Evolutionary conservation across 1,139 yeast genomes (phyloP).

Genomic region (Magnusiomyces tetraspermus): DNA sequence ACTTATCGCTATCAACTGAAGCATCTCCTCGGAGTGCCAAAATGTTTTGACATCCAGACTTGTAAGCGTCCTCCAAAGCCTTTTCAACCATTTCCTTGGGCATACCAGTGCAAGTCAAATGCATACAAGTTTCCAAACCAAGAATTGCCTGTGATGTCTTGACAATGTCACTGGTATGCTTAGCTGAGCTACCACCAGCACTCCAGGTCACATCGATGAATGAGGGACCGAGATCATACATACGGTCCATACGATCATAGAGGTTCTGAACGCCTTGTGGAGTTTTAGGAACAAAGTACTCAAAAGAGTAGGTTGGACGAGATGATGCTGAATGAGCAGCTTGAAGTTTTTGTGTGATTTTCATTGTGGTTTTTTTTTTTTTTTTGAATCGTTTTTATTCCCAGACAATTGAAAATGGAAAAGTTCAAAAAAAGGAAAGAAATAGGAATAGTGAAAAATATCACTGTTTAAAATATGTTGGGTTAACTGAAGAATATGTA

Average conservation of each 20-base stretch:
- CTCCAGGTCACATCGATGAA: constrained; percentile 97
- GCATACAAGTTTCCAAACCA: constrained; percentile 97
- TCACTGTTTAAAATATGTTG: no score
- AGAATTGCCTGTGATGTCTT: constrained; percentile 85
- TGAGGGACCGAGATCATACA: constrained; percentile 86
- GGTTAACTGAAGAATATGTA: no score
- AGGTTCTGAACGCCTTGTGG: constrained; percentile 93
- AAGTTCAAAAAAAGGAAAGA: neutral
- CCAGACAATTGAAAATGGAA: no score
- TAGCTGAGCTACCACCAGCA: constrained; percentile 85
- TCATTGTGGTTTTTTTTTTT: neutral
- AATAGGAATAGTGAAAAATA: neutral
- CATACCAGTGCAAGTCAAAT: constrained; percentile 95
- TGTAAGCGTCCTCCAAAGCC: constrained; percentile 77
- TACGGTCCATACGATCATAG: constrained; percentile 94
- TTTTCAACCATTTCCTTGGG: constrained; percentile 68
- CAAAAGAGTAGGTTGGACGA: constrained; percentile 48
- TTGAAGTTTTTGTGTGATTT: neutral
- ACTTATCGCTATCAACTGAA: constrained; percentile 42
- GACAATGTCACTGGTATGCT: constrained; percentile 81
- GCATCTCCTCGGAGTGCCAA: constrained; percentile 94
- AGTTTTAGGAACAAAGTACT: constrained; percentile 97
- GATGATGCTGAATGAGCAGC: neutral
- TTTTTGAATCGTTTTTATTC: no score
- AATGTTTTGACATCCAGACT: constrained; percentile 90